Conservation (phyloP, 768 basidiomycete species). For the Leccinum longicurvipes region DNA sequence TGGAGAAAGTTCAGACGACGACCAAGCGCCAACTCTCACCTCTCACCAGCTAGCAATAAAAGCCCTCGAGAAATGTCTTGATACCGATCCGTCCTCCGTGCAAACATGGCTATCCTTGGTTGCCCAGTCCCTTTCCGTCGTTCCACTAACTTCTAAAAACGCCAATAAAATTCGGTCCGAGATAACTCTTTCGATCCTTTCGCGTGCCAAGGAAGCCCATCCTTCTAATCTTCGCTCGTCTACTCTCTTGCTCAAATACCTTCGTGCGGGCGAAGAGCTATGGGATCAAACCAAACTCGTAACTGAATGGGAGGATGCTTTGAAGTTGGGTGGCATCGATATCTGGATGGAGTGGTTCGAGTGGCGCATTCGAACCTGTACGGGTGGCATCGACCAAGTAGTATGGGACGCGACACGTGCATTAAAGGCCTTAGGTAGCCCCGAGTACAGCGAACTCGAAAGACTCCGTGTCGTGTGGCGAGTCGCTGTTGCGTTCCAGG, state of each 20-base stretch:
- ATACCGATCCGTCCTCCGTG: conserved; percentile 48
- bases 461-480: conserved; percentile 72
- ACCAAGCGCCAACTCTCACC: conserved; percentile 34
- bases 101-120: conserved; percentile 63
- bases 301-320: conserved; percentile 68
- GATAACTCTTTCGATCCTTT: conserved; percentile 63
- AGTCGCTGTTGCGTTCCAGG: conserved; percentile 53
- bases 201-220: conserved; percentile 59
- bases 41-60: conserved; percentile 61
- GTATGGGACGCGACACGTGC: conserved; percentile 50
- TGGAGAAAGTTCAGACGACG: conserved; percentile 36
- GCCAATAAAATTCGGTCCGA: conserved; percentile 66
- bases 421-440: conserved; percentile 38
- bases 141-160: conserved; percentile 66
- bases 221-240: conserved; percentile 48
- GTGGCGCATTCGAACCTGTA: conserved; percentile 57
- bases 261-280: conserved; percentile 69
- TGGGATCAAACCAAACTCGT: conserved; percentile 56
- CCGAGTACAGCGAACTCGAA: conserved; percentile 47
- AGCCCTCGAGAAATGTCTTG: conserved; percentile 53
- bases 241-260: conserved; percentile 55
- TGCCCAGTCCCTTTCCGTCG: conserved; percentile 56
- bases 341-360: conserved; percentile 81
- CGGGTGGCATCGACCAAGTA: conserved; percentile 49
- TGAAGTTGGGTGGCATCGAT: conserved; percentile 49